These are phyloP conservation scores for Colletotrichum sojae DNA, from an alignment of 2,329 filamentous ascomycete genomes.

Conservation along the genomic window DNA sequence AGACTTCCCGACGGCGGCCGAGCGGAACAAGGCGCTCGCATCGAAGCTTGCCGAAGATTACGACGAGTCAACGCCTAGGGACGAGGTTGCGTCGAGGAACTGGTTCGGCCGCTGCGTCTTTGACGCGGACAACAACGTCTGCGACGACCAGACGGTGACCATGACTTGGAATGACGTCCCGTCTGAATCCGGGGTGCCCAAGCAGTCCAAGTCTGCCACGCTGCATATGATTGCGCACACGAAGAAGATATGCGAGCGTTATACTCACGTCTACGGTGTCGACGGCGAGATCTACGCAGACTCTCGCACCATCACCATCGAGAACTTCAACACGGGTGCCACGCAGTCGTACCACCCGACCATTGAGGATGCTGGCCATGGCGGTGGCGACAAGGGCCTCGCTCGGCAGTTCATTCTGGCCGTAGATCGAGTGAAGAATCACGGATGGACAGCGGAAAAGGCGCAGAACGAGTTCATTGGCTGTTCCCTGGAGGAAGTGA, in stretches of 20 bases:
- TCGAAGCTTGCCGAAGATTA: slow-evolving; percentile 67
- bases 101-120: slow-evolving; percentile 98
- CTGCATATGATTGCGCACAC: slow-evolving; percentile 97
- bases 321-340: slow-evolving; percentile 60
- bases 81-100: slow-evolving; percentile 66
- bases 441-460: slow-evolving; percentile 73
- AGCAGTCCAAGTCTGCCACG: slow-evolving; percentile 78
- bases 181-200: slow-evolving; percentile 32
- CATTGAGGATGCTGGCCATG: slow-evolving; percentile 38
- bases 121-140: slow-evolving; percentile 93
- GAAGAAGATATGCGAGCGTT: slow-evolving; percentile 86
- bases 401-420: slow-evolving; percentile 87
- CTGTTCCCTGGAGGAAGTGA: slow-evolving; percentile 86
- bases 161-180: slow-evolving; percentile 86
- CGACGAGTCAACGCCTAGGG: slow-evolving; percentile 60
- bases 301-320: slow-evolving; percentile 80
- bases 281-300: slow-evolving; percentile 90
- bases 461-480: slow-evolving; percentile 85
- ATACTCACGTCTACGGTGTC: slow-evolving; percentile 88
- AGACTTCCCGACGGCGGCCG: slow-evolving; percentile 69
- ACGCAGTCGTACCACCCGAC: slow-evolving; percentile 38
- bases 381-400: slow-evolving; percentile 62
- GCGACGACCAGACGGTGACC: slow-evolving; percentile 92
- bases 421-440: slow-evolving; percentile 82
- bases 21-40: slow-evolving; percentile 57